Conservation (phyloP, 495 filamentous ascomycete species). For the Tuber borchii region DNA sequence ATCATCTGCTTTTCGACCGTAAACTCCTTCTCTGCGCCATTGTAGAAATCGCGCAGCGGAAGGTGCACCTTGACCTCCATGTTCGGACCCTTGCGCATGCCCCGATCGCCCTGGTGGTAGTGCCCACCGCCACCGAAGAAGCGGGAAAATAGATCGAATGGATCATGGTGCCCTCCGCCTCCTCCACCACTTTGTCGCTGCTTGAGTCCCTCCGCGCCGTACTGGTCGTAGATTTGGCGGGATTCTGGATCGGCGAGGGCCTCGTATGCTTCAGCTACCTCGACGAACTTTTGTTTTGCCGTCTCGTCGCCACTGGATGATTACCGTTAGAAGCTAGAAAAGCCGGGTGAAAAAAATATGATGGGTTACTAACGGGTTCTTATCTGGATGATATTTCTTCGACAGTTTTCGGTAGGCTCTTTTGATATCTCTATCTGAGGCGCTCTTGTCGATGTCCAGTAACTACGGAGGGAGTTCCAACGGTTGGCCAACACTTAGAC, state of each 20-base stretch:
- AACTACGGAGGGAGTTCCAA: constrained; percentile 47
- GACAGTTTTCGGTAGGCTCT: constrained; percentile 86
- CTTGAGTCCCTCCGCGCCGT: constrained; percentile 83
- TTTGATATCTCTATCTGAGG: constrained; percentile 87
- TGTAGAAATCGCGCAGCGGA: constrained; percentile 89
- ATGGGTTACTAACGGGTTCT: constrained; percentile 73
- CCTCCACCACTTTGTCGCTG: constrained; percentile 65
- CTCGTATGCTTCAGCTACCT: constrained; percentile 94
- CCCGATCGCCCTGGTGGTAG: constrained; percentile 60
- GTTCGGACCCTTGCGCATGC: constrained; percentile 76
- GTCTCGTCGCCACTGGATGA: constrained; percentile 59
- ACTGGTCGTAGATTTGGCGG: constrained; percentile 90
- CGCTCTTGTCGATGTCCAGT: constrained; percentile 71
- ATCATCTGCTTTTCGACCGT: constrained; percentile 88
- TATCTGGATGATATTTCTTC: constrained; percentile 97
- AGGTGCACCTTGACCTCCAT: constrained; percentile 84
- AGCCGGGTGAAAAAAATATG: constrained; percentile 2
- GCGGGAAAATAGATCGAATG: constrained; percentile 92
- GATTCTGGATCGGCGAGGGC: constrained; percentile 73
- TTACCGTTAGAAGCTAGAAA: constrained; percentile 2
- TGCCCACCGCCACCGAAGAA: constrained; percentile 89
- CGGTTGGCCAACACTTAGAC: constrained; percentile 17
- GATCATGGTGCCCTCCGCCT: constrained; percentile 65
- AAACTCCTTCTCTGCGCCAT: constrained; percentile 75
- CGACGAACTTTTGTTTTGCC: constrained; percentile 88